Evolutionary conservation across 805 yeast species (phyloP).

Genomic region (Wickerhamiella cacticola): DNA sequence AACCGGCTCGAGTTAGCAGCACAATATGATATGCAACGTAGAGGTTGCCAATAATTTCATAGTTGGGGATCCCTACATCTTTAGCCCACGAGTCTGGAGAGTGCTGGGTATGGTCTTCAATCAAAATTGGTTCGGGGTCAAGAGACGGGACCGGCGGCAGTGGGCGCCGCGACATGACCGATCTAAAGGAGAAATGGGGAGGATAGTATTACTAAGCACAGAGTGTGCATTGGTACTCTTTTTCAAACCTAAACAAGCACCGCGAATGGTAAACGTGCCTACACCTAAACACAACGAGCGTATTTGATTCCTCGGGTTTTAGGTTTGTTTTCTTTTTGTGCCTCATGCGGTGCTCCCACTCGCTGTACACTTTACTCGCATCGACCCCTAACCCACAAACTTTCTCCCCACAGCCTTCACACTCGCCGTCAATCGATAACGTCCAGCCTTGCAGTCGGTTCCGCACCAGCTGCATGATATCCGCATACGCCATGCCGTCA

Average conservation of each 20-base stretch:
- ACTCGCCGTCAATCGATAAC: conserved; percentile 37
- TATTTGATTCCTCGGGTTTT: conserved; percentile 2
- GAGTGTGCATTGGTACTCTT: not conserved
- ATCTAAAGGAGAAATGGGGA: too few species aligned
- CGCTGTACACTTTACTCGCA: conserved; percentile 35
- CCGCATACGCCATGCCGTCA: conserved; percentile 42
- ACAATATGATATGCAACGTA: conserved; percentile 36
- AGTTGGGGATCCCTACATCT: conserved; percentile 31
- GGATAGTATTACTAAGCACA: not conserved
- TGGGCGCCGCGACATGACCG: too few species aligned
- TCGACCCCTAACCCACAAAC: conserved; percentile 58
- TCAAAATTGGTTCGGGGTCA: conserved; percentile 20
- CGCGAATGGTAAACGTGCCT: conserved; percentile 18
- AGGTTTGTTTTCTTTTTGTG: not conserved
- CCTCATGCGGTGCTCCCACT: conserved; percentile 17
- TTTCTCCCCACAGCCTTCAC: conserved; percentile 65
- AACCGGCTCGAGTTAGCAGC: conserved; percentile 29
- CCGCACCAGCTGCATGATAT: conserved; percentile 34
- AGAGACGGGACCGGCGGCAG: conserved; percentile 8
- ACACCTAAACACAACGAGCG: conserved; percentile 19
- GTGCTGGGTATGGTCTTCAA: conserved; percentile 20
- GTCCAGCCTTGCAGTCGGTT: conserved; percentile 54
- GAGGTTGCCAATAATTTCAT: conserved; percentile 33
- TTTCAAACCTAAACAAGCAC: conserved; percentile 14
- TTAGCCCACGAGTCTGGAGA: conserved; percentile 30